Base-by-base conservation (phyloP, 208 protist species). In the Plasmodiophora brassicae region DNA sequence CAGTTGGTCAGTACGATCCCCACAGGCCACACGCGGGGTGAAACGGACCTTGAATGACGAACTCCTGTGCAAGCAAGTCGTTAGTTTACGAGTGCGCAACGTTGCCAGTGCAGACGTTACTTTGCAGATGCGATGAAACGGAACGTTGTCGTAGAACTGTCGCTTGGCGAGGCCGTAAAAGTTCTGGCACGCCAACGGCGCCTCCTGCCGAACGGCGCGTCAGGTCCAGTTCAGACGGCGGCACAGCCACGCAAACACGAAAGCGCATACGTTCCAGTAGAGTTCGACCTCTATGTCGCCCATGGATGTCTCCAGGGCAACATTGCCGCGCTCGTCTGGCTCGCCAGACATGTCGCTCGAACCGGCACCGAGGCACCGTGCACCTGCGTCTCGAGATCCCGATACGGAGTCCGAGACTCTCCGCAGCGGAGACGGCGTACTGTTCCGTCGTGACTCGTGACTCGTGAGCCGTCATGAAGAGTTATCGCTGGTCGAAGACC, bases 121-220 rank as follows among this genome's bases (percentile, higher is more conserved):
- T 71, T 86, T 88, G 1, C 10, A 14, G 5, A 88, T 83, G 14
- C 85, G 85, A 71, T 88, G 85, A 71, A 88, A 88, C 1, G 38
- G 5, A 32, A 84, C 53, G 46, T 86, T 36, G 28, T 88, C 60
- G 46, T 88, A 88, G 54, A 78, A 88, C 1, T 71, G 50, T 25
- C 85, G 50, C 60, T 28, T 1, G n/a, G 46, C 85, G 1, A 88
- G n/a, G 20, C 60, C 85, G 46, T 36, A 8, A 83, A 88, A 88
- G 38, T 88, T 88, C 41, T 86, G 5, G 38, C 85, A 88, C 41
- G 85, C 36, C 54, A 45, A 78, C 14, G 85, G 85, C 28, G 85
- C 85, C 41, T 88, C 50, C 46, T 85, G 65, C 32, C 20, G 5
- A 32, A 5, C 32, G 41, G 5, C 41, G 65, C n/a, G n/a, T n/a